These are phyloP conservation scores for Nigrograna mackinnonii DNA, from an alignment of 2,329 filamentous ascomycete genomes.

Conservation along the genomic window DNA sequence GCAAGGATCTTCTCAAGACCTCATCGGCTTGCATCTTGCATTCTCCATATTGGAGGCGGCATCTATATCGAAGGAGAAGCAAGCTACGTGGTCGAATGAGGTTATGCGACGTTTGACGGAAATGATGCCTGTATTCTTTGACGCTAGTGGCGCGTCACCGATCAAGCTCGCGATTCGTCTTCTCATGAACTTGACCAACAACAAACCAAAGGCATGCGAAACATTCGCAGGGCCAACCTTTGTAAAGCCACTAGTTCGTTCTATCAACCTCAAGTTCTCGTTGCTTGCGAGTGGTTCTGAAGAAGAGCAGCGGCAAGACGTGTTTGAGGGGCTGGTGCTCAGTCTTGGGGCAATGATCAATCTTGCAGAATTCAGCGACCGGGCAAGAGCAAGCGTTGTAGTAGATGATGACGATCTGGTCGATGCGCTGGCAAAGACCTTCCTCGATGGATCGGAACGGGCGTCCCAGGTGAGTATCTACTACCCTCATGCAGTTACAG, in stretches of 20 bases:
- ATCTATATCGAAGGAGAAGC: conserved; percentile 47
- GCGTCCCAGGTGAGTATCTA: conserved; percentile 69
- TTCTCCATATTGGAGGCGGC: conserved; percentile 59
- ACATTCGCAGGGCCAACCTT: conserved; percentile 64
- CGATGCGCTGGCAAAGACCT: conserved; percentile 65
- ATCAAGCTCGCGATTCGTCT: conserved; percentile 65
- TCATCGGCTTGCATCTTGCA: conserved; percentile 39
- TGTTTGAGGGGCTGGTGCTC: conserved; percentile 73
- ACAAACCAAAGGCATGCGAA: conserved; percentile 69
- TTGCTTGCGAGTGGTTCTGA: conserved; percentile 32
- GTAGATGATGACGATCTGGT: conserved; percentile 51
- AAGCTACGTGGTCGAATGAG: conserved; percentile 41
- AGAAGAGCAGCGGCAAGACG: conserved; percentile 56
- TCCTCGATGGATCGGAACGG: conserved; percentile 67
- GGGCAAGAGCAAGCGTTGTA: conserved; percentile 47
- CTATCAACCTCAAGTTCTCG: conserved; percentile 29
- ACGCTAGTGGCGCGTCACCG: conserved; percentile 15
- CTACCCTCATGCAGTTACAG: too few species aligned
- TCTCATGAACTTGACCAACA: conserved; percentile 85
- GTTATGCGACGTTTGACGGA: conserved; percentile 58
- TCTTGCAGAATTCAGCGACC: conserved; percentile 75
- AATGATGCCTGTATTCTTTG: conserved; percentile 39
- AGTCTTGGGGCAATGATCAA: conserved; percentile 86
- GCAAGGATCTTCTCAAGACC: conserved; percentile 21
- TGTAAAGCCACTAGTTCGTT: conserved; percentile 43